phyloP scores from a whole-genome alignment of 2,329 filamentous ascomycete species.

The Cladosporium sp. region DNA sequence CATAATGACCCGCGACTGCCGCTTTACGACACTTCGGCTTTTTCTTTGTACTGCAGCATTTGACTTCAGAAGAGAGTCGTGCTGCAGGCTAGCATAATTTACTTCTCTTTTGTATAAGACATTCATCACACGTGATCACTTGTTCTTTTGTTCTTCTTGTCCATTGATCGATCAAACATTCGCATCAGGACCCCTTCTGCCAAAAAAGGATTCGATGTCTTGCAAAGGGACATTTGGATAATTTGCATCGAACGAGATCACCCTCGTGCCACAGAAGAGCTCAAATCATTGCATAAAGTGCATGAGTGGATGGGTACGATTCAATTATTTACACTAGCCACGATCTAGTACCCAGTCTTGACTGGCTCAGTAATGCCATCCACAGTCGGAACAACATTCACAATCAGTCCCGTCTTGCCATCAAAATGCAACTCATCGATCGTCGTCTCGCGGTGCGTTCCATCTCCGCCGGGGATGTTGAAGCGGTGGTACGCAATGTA shows the following conservation, averaged over 20 bases:
- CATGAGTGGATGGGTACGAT: neutral
- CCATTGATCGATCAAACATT: too few relatives aligned
- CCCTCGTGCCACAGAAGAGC: too few relatives aligned
- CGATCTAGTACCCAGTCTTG: neutral
- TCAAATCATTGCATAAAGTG: too few relatives aligned
- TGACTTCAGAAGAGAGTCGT: neutral
- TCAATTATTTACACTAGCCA: neutral
- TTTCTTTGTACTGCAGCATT: neutral
- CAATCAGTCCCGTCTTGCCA: constrained; percentile 39
- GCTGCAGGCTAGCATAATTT: neutral
- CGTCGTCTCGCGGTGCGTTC: constrained; percentile 46
- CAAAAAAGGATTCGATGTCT: neutral
- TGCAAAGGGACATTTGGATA: neutral
- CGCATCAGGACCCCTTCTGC: too few relatives aligned
- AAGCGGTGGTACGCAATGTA: constrained; percentile 54
- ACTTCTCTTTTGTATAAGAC: constrained; percentile 3
- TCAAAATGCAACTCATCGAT: constrained; percentile 47
- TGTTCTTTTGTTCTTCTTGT: neutral
- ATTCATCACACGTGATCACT: neutral
- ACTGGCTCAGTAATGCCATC: constrained; percentile 24
- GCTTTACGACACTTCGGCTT: constrained; percentile 13
- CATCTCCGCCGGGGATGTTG: constrained; percentile 47
- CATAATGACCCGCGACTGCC: constrained; percentile 4
- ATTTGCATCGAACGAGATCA: too few relatives aligned
- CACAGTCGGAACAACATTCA: constrained; percentile 41